These are phyloP conservation scores for Vigna angularis DNA, from an alignment of 306 rosid species.

Conservation along the genomic window DNA sequence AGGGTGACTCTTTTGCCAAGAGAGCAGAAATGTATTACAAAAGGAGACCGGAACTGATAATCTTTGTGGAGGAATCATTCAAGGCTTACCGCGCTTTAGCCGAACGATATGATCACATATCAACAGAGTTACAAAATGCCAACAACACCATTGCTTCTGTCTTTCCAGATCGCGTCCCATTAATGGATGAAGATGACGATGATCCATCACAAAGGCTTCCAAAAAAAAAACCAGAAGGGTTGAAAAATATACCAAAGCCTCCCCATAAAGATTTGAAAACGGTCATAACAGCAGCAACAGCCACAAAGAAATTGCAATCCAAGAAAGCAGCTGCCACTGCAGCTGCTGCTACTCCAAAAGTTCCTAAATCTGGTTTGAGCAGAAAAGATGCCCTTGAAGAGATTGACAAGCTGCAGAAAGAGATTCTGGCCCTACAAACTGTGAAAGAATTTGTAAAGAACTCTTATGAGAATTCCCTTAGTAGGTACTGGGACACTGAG, in stretches of 20 bases:
- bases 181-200: slow-evolving; percentile 91
- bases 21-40: slow-evolving; percentile 98
- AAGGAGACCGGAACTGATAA: slow-evolving; percentile 87
- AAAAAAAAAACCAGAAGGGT: slow-evolving; percentile 54
- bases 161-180: slow-evolving; percentile 90
- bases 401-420: slow-evolving; percentile 83
- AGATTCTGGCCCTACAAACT: slow-evolving; percentile 81
- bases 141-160: slow-evolving; percentile 91
- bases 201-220: slow-evolving; percentile 48
- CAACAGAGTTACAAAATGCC: slow-evolving; percentile 95
- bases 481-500: slow-evolving; percentile 79
- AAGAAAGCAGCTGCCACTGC: slow-evolving; percentile 43
- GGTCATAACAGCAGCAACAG: slow-evolving; percentile 55
- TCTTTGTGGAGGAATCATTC: slow-evolving; percentile 84
- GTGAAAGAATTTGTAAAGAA: slow-evolving; percentile 90
- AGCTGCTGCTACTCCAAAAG: slow-evolving; percentile 34
- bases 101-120: slow-evolving; percentile 91
- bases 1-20: slow-evolving; percentile 97
- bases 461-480: slow-evolving; percentile 70
- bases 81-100: slow-evolving; percentile 91
- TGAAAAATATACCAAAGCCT: slow-evolving; percentile 66
- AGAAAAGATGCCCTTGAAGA: slow-evolving; percentile 71
- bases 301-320: slow-evolving; percentile 54
- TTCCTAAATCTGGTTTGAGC: slow-evolving; percentile 76
- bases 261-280: slow-evolving; percentile 67